A percentile compares a stretch with the other conserved stretches of the same genome.
Conservation (phyloP, 495 filamentous ascomycete species). For the Oleoguttula mirabilis region DNA sequence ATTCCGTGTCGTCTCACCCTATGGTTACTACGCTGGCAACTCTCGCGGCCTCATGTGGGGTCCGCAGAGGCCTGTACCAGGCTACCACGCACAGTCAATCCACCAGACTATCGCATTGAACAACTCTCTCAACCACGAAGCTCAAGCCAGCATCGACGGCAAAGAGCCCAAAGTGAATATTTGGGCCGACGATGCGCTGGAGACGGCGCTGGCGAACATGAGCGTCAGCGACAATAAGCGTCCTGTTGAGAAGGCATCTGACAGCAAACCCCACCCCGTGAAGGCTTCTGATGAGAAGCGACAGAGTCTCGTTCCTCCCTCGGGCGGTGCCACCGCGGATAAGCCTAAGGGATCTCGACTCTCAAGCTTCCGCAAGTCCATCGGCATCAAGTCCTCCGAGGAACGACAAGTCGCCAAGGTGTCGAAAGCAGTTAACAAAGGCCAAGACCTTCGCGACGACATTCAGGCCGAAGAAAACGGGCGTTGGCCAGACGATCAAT, state of each 20-base stretch:
- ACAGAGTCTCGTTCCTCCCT: neutral
- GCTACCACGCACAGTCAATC: constrained; percentile 22
- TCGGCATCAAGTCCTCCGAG: constrained; percentile 32
- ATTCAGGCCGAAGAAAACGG: constrained; percentile 35
- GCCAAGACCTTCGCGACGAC: constrained; percentile 22
- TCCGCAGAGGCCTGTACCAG: constrained; percentile 9
- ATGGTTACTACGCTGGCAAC: constrained; percentile 25
- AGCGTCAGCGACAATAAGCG: constrained; percentile 10
- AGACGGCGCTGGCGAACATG: constrained; percentile 24
- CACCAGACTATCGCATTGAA: constrained; percentile 14
- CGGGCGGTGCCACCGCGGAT: neutral
- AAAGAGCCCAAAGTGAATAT: constrained; percentile 33
- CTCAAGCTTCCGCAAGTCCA: constrained; percentile 28
- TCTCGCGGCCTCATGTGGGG: neutral
- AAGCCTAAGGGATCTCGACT: constrained; percentile 25
- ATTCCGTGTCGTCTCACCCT: constrained; percentile 7
- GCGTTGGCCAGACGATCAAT: constrained; percentile 33
- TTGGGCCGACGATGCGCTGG: constrained; percentile 26
- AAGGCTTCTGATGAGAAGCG: constrained; percentile 2
- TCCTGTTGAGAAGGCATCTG: constrained; percentile 2
- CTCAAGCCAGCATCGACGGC: constrained; percentile 29
- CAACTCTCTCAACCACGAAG: constrained; percentile 28
- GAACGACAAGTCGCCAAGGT: constrained; percentile 16
- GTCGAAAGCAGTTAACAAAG: constrained; percentile 22
- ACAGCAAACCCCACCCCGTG: neutral